Conservation (phyloP, 192 early-diverging fungal species). For the Mycoemilia scoparia region DNA sequence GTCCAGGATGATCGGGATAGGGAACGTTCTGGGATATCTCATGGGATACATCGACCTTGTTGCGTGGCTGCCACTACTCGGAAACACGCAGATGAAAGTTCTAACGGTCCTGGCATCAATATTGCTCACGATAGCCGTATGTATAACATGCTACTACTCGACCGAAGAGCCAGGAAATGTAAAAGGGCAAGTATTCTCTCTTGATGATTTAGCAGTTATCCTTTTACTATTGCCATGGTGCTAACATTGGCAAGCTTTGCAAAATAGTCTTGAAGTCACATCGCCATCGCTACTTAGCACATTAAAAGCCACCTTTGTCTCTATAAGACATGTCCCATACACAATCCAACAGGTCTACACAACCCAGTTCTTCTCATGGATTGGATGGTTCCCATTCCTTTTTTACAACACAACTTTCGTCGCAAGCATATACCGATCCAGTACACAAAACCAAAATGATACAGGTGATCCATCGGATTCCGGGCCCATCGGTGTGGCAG, state of each 20-base stretch:
- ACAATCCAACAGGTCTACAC: constrained; percentile 63
- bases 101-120: constrained; percentile 56
- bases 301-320: constrained; percentile 12
- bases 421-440: constrained; percentile 17
- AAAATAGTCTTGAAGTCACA: too few relatives aligned
- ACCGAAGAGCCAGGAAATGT: constrained; percentile 32
- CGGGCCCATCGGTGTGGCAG: constrained; percentile 30
- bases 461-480: constrained; percentile 7
- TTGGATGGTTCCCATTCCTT: constrained; percentile 92
- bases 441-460: constrained; percentile 1
- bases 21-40: constrained; percentile 72
- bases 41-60: constrained; percentile 67
- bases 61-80: constrained; percentile 42
- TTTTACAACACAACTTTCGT: constrained; percentile 59
- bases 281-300: too few relatives aligned
- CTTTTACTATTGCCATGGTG: too few relatives aligned
- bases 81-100: constrained; percentile 58
- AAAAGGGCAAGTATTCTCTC: neutral
- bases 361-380: constrained; percentile 88
- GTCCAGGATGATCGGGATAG: constrained; percentile 63
- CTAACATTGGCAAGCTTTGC: too few relatives aligned
- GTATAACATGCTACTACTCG: constrained; percentile 46
- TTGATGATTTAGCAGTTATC: neutral
- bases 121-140: constrained; percentile 34
- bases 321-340: constrained; percentile 42